Percentiles rank a stretch among this genome's conserved stretches.
Evolutionary conservation across 768 basidiomycete species (phyloP).

Genomic region (Termitomyces sp.): DNA sequence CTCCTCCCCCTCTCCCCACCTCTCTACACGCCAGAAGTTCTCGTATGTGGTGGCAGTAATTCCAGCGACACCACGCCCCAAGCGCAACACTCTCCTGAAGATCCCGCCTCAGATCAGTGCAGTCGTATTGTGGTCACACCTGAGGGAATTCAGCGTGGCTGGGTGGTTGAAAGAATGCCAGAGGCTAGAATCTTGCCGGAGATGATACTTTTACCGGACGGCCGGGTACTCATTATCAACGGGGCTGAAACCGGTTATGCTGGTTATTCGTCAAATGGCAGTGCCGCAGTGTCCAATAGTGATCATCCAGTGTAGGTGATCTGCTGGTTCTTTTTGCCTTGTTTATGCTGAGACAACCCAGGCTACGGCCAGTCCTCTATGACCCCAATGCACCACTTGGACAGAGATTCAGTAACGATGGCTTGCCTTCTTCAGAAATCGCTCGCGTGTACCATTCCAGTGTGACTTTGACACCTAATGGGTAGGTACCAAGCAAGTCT

Average conservation of each 20-base stretch:
- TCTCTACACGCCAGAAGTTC: slow-evolving; percentile 38
- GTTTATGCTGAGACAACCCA: slow-evolving; percentile 21
- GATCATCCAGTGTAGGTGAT: slow-evolving; percentile 23
- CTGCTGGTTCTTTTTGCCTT: background rate
- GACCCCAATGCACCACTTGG: slow-evolving; percentile 39
- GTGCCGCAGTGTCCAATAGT: slow-evolving; percentile 19
- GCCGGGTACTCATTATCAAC: slow-evolving; percentile 35
- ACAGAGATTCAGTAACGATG: slow-evolving; percentile 38
- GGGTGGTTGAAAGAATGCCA: slow-evolving; percentile 41
- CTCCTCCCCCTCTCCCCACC: slow-evolving; percentile 32
- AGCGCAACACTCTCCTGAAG: slow-evolving; percentile 27
- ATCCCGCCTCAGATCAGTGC: slow-evolving; percentile 37
- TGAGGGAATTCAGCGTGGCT: slow-evolving; percentile 35
- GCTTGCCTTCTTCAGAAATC: slow-evolving; percentile 35
- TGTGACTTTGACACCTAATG: slow-evolving; percentile 50
- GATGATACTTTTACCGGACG: slow-evolving; percentile 33
- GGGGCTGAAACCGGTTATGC: slow-evolving; percentile 39
- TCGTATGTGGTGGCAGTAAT: slow-evolving; percentile 41
- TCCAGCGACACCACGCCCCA: slow-evolving; percentile 24
- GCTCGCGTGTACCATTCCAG: slow-evolving; percentile 61
- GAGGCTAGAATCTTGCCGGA: slow-evolving; percentile 33
- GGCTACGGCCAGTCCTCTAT: slow-evolving; percentile 42
- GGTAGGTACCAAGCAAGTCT: slow-evolving; percentile 23
- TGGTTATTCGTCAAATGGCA: slow-evolving; percentile 34
- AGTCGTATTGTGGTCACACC: slow-evolving; percentile 34